phyloP scores from a whole-genome alignment of 495 filamentous ascomycete species.

The Hyaloscypha hepaticicola region DNA sequence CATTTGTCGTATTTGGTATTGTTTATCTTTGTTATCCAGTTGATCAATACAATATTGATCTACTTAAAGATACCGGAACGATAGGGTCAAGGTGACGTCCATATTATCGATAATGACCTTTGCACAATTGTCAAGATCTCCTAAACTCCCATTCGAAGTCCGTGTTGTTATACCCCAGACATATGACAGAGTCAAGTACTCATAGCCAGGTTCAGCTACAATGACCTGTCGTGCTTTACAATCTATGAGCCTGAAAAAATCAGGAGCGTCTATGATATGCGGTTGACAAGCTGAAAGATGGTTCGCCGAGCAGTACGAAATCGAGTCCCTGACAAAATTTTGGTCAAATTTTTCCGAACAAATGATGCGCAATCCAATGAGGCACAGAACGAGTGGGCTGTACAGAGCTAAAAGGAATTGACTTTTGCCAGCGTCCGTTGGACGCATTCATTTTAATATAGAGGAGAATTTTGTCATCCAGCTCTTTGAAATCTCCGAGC shows the following conservation, averaged over 20 bases:
- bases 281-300: background rate
- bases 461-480: too few species aligned
- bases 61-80: conserved; percentile 35
- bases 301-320: background rate
- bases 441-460: too few species aligned
- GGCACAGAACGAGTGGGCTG: background rate
- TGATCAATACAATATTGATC: conserved; percentile 35
- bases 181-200: background rate
- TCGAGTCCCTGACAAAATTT: background rate
- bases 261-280: too few species aligned
- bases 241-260: background rate
- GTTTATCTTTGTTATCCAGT: conserved; percentile 17
- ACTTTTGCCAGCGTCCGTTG: too few species aligned
- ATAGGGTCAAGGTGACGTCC: conserved; percentile 19
- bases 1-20: conserved; percentile 35
- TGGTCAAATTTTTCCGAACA: background rate
- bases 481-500: too few species aligned
- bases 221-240: background rate
- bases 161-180: background rate
- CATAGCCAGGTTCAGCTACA: background rate
- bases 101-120: conserved; percentile 30
- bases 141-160: background rate
- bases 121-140: background rate
- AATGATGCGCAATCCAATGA: background rate
- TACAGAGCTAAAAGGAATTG: background rate